A percentile compares a stretch with the other conserved stretches of the same genome.
Conservation (phyloP, 176 grass and related monocot genomes). For the Raddia guianensis region DNA sequence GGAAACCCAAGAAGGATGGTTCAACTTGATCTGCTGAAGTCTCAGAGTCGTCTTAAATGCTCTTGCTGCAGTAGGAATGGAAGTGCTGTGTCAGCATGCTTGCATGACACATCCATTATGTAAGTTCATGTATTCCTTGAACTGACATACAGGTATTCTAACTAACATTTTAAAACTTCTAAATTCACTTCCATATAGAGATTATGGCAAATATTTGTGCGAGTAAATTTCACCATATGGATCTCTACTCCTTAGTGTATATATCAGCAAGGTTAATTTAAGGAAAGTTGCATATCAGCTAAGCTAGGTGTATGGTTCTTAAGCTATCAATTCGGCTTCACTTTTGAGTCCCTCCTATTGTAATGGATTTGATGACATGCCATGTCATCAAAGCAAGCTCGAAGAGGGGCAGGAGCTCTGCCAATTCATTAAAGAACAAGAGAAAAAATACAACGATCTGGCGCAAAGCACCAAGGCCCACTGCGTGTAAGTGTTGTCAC, state of each 20-base stretch:
- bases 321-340: background rate
- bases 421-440: no score
- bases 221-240: slow-evolving; percentile 4
- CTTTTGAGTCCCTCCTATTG: background rate
- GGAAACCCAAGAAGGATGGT: slow-evolving; percentile 85
- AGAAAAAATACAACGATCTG: no score
- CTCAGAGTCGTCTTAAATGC: slow-evolving; percentile 61
- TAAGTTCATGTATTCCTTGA: slow-evolving; percentile 42
- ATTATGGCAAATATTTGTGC: background rate
- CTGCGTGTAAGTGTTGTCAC: no score
- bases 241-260: background rate
- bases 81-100: slow-evolving; percentile 54
- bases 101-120: slow-evolving; percentile 92
- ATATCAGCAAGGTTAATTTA: background rate
- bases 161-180: background rate
- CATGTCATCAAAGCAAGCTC: background rate
- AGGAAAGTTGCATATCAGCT: no score
- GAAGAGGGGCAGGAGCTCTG: no score
- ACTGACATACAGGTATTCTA: slow-evolving; percentile 9
- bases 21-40: slow-evolving; percentile 87
- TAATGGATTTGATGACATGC: slow-evolving; percentile 20
- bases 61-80: slow-evolving; percentile 64
- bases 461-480: no score
- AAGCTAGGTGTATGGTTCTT: background rate
- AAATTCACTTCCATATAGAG: background rate